Base-by-base conservation (phyloP, 2,329 filamentous ascomycete species). In the Cytospora piceae region DNA sequence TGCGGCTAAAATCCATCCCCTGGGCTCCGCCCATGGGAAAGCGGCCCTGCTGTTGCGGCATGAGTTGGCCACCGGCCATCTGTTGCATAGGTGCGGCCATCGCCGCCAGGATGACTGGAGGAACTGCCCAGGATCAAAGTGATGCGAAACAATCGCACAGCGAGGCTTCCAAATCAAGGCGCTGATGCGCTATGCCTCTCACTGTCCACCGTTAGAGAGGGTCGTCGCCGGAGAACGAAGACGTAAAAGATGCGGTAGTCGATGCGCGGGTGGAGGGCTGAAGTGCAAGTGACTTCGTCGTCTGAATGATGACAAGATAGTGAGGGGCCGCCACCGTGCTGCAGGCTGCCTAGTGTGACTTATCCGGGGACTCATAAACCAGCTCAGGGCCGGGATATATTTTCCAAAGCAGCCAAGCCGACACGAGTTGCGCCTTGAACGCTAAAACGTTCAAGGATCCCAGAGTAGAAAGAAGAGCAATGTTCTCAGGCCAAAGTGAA, bases 61-160 rank as follows among this genome's bases (percentile, higher is more conserved):
- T 77, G 75, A 82, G 80, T 66, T 78, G 77, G 74, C 77, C 79
- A 69, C 76, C 77, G 73, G 77, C 79, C 83, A 87, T 85, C 72
- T 85, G 84, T 75, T 82, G 81, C 77, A 87, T 82, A 71, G 85
- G 86, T 73, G 82, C 84, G 78, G 85, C 84, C 85, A 87, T 87
- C 77, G 82, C 82, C 79, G 81, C 81, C 70, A 68, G 66, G 60
- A 66, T 27, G 53, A 51, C 27, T 59, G 55, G 63, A 37, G 51
- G n/a, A 46, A 17, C 49, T 57, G 57, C 52, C 66, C 66, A 68
- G 58, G 42, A 56, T 68, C 60, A 66, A 24, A 56, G 46, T 32
- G 34, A 20, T 59, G 49, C 49, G 55, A 51, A 53, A 27, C 20
- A 22, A 57, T 60, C 39, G 52, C 63, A 66, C 60, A 37, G 22